Evolutionary conservation across 805 yeast genomes (phyloP), one percentile per base, ranked within the genome.

Genomic region (Yamadazyma akitaensis): DNA sequence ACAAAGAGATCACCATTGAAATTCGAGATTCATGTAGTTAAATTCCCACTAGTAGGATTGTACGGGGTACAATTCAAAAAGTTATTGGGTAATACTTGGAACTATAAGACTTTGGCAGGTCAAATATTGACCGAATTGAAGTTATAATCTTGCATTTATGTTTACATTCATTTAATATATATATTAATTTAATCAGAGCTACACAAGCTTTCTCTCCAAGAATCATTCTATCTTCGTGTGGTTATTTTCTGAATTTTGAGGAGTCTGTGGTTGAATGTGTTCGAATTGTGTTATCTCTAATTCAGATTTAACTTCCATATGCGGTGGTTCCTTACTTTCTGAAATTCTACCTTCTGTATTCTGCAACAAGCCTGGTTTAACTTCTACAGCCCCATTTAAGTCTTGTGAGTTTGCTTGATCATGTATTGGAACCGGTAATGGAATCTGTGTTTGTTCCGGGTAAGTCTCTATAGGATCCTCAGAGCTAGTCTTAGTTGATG

Each of bases 61-160:
- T 90, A 86, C 54, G 98, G 98, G 65, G 91, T 91, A 40, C 97
- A 92, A 64, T 90, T 91, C 72, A 92, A 92, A 75, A 91, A 91
- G 63, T 77, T 91, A 26, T 77, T 87, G 48, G 98, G 98, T 59
- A 90, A 92, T 63, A 88, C 96, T 1, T 91, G 97, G 97, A 80
- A 85, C 68, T 91, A 91, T 68, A 91, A 92, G 71, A 84, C 90
- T 9, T 73, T 91, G 60, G 97, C 97, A 1, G 83, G 92, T 45
- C 88, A 84, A 62, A 85, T 91, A 42, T 77, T 91, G 64, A 76
- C 76, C 49, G 86, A 85, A 54, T 73, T 88, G 62, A 82, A 84
- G 51, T 68, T 52, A 37, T 52, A 46, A 37, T 33, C 35, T 11
- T 26, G 16, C 37, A 28, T 28, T 28, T 28, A 28, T 28, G 32